Evolutionary conservation across 1,284 basidiomycete genomes (phyloP), one percentile per base, ranked within the genome.

Genomic region (Naganishia liquefaciens): DNA sequence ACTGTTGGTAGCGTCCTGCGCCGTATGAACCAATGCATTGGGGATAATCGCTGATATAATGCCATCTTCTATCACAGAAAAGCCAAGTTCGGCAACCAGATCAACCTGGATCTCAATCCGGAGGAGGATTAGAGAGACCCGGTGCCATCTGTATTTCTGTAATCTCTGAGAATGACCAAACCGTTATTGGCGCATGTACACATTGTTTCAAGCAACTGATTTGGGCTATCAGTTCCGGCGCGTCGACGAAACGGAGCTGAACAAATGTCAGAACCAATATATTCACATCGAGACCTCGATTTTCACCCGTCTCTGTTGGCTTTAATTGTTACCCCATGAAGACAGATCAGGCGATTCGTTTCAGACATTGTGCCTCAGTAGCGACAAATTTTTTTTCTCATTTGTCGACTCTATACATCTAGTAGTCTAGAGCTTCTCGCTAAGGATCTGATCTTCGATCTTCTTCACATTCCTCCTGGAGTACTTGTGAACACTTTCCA

Each of bases 1-100:
- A 4, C 77, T 98, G 72, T 77, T 68, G 74, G 78, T 61, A 10
- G 25, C 52, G 27, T 42, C 30, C 11, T 23, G 33, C 21, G 5
- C 30, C 37, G 9, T 30, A 4, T n/a, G 11, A 49, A 23, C 15
- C 2, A 37, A 37, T 37, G 13, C 33, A 7, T 13, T 3, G 33
- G 4, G 13, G 13, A 37, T 13, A 5, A 37, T 30, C 40, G 42
- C 39, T 33, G 43, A 19, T 51, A 6, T 28, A 9, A 19, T 2
- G 21, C 25, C 27, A 28, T 19, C 9, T 7, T 27, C 33, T 10
- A n/a, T 42, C 23, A 21, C 54, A 80, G 79, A 54, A 96, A 96
- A 75, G 90, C 90, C 44, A 94, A 93, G 79, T 96, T 97, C 74
- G 93, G 93, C 37, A 87, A 84, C 61, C 90, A 93, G 63, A 97